Conservation (phyloP, 129 eudicot genomes). For the Pseudognaphalium luteoalbum region DNA sequence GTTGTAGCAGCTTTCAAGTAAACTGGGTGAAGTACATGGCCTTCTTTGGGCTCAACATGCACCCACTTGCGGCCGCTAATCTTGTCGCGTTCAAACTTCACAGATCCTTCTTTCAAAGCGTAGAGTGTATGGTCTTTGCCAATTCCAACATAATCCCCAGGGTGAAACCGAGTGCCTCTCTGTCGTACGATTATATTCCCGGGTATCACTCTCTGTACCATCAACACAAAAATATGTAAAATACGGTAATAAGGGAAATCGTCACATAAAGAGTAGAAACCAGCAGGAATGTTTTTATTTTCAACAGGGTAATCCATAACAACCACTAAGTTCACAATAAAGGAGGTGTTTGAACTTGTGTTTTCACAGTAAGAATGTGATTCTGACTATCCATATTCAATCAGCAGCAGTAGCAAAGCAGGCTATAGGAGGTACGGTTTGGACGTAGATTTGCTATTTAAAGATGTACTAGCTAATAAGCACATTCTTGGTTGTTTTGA, state of each 20-base stretch:
- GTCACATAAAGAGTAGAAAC: neutral
- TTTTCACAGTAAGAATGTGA: neutral
- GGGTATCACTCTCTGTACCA: conserved; percentile 81
- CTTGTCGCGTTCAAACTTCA: conserved; percentile 83
- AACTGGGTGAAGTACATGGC: conserved; percentile 69
- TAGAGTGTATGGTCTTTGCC: conserved; percentile 91
- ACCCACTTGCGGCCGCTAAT: conserved; percentile 90
- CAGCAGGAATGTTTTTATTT: neutral
- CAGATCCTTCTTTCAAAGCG: conserved; percentile 85
- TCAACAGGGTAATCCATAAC: neutral
- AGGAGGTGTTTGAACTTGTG: neutral
- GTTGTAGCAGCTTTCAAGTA: conserved; percentile 41
- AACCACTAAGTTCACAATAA: neutral
- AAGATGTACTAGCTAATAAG: neutral
- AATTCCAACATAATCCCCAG: conserved; percentile 90
- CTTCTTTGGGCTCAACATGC: conserved; percentile 90
- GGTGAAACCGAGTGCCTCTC: conserved; percentile 94
- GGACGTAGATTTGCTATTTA: neutral
- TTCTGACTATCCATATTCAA: neutral
- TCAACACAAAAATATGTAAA: conserved; percentile 4
- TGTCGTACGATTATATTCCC: conserved; percentile 92
- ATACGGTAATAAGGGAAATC: neutral
- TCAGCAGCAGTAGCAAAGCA: neutral
- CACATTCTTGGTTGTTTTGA: neutral
- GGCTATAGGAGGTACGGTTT: neutral